These are phyloP conservation scores for Lachnellula subtilissima DNA, from an alignment of 2,329 filamentous ascomycete species.

Conservation along the genomic window DNA sequence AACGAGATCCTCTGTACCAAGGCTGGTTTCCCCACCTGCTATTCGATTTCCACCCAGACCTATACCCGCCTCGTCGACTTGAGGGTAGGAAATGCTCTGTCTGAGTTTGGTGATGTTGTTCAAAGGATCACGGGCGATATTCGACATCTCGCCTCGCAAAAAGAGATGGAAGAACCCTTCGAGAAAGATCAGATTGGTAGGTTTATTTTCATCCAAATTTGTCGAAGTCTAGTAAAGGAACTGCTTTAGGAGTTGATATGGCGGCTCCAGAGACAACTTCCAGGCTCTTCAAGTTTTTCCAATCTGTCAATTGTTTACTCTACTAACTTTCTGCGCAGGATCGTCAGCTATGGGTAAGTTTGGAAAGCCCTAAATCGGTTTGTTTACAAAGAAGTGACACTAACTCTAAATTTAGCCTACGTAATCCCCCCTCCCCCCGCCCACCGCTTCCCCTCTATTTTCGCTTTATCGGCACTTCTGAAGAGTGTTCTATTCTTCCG, in stretches of 20 bases:
- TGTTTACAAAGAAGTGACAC: no score
- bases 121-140: slow-evolving; percentile 72
- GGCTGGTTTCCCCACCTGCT: slow-evolving; percentile 44
- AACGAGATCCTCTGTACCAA: slow-evolving; percentile 52
- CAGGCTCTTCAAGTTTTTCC: no score
- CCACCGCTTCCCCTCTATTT: no score
- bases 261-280: no score
- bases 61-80: slow-evolving; percentile 78
- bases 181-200: slow-evolving; percentile 74
- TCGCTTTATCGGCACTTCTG: no score
- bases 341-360: neutral
- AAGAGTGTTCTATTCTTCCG: no score
- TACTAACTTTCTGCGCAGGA: no score
- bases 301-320: no score
- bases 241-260: no score
- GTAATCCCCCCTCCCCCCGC: no score
- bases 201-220: slow-evolving; percentile 51
- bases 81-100: slow-evolving; percentile 73
- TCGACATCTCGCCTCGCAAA: slow-evolving; percentile 66
- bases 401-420: no score
- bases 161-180: slow-evolving; percentile 83
- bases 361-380: no score
- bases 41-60: slow-evolving; percentile 54
- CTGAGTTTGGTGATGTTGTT: slow-evolving; percentile 72
- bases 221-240: neutral